Conservation (phyloP, 352 stramenopile genomes). For the Phytophthora hibernalis region DNA sequence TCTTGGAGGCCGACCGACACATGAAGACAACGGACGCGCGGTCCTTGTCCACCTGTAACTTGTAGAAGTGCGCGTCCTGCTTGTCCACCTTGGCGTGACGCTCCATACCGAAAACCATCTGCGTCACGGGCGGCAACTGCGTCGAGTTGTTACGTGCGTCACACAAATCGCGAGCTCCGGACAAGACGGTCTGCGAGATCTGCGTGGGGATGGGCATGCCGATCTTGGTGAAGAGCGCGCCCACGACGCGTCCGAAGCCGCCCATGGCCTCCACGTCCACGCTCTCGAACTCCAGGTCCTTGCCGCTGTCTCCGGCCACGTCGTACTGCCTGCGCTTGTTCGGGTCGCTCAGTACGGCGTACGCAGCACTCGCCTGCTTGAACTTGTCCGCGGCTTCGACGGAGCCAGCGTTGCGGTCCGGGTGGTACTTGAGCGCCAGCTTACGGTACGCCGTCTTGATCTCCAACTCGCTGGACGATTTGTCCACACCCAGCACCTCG, state of each 20-base stretch:
- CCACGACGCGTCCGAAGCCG: slow-evolving; percentile 82
- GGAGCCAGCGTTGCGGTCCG: slow-evolving; percentile 86
- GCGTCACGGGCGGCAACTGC: slow-evolving; percentile 58
- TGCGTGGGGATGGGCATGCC: slow-evolving; percentile 89
- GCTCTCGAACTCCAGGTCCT: slow-evolving; percentile 82
- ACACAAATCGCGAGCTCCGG: slow-evolving; percentile 78
- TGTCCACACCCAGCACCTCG: slow-evolving; percentile 90
- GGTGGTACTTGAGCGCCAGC: slow-evolving; percentile 91
- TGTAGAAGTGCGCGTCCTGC: slow-evolving; percentile 91
- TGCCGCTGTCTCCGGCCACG: slow-evolving; percentile 71
- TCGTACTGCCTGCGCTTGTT: slow-evolving; percentile 91
- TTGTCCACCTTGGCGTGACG: slow-evolving; percentile 84
- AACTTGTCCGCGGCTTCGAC: slow-evolving; percentile 84
- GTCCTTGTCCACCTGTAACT: slow-evolving; percentile 74
- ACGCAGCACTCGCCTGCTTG: slow-evolving; percentile 87
- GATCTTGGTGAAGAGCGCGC: slow-evolving; percentile 90
- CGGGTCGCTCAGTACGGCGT: slow-evolving; percentile 85
- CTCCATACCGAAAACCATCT: slow-evolving; percentile 78
- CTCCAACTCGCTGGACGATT: slow-evolving; percentile 87
- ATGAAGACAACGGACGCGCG: slow-evolving; percentile 83
- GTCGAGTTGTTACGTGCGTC: slow-evolving; percentile 78
- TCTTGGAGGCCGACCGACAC: slow-evolving; percentile 83
- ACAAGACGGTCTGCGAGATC: slow-evolving; percentile 86
- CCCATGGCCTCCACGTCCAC: slow-evolving; percentile 89
- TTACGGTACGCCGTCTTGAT: slow-evolving; percentile 92